phyloP scores from a whole-genome alignment of 495 filamentous ascomycete species.

The Tetracladium marchalianum region DNA sequence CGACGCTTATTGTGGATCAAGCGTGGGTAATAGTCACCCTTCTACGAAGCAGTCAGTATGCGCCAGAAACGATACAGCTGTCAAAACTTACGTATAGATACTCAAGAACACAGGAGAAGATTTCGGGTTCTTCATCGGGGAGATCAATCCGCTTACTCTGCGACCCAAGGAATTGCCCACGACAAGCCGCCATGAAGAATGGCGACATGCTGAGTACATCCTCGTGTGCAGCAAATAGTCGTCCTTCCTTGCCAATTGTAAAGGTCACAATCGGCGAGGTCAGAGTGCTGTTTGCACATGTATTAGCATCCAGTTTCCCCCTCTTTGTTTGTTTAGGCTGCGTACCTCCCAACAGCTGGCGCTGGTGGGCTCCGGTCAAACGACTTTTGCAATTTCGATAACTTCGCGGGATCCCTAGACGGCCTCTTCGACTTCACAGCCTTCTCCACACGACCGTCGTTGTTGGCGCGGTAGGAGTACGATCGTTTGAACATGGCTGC shows the following conservation, averaged over 20 bases:
- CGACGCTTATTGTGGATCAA: slow-evolving; percentile 58
- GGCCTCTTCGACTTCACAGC: slow-evolving; percentile 54
- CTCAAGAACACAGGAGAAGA: slow-evolving; percentile 84
- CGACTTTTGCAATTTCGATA: slow-evolving; percentile 46
- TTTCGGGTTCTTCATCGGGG: slow-evolving; percentile 77
- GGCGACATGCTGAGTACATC: slow-evolving; percentile 69
- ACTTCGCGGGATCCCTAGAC: slow-evolving; percentile 50
- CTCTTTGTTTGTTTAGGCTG: slow-evolving; percentile 8
- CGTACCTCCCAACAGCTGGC: slow-evolving; percentile 11
- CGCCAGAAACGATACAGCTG: background rate
- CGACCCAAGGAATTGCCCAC: slow-evolving; percentile 52
- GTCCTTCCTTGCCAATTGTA: slow-evolving; percentile 62
- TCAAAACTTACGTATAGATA: slow-evolving; percentile 57
- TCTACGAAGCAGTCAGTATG: slow-evolving; percentile 25
- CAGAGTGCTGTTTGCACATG: slow-evolving; percentile 33
- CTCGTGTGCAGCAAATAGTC: slow-evolving; percentile 86
- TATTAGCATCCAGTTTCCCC: background rate
- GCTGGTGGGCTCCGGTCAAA: slow-evolving; percentile 15
- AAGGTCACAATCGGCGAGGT: slow-evolving; percentile 72
- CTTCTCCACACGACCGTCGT: slow-evolving; percentile 60
- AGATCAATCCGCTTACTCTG: slow-evolving; percentile 63
- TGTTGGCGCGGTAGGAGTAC: slow-evolving; percentile 48
- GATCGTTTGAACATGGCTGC: slow-evolving; percentile 54
- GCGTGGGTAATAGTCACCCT: slow-evolving; percentile 79
- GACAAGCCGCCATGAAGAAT: slow-evolving; percentile 58